Conservation (phyloP, 768 basidiomycete species). For the Mrakia gelida region DNA sequence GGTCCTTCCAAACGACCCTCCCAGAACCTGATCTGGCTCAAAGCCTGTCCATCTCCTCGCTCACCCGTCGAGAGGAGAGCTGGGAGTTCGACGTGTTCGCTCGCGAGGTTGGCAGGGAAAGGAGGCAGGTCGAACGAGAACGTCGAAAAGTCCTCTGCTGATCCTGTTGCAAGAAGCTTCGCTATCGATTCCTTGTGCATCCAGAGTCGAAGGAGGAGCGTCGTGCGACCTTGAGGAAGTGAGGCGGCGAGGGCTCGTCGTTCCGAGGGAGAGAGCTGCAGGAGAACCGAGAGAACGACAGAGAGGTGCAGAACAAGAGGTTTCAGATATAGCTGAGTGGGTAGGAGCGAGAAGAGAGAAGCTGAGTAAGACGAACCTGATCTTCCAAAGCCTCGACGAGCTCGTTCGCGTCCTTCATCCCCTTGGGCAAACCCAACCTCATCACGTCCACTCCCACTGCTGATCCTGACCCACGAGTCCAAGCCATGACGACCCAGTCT, state of each 20-base stretch:
- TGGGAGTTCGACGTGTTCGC: background rate
- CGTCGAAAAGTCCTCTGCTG: background rate
- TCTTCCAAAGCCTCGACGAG: slow-evolving; percentile 64
- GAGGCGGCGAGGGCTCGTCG: slow-evolving; percentile 41
- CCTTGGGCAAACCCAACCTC: slow-evolving; percentile 62
- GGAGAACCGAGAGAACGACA: background rate
- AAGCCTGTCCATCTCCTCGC: background rate
- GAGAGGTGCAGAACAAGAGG: background rate
- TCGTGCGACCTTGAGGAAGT: slow-evolving; percentile 46
- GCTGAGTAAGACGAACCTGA: slow-evolving; percentile 50
- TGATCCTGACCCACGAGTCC: background rate
- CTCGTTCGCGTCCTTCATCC: slow-evolving; percentile 52
- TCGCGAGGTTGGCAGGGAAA: background rate
- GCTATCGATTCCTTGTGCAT: slow-evolving; percentile 89
- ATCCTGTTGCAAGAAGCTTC: slow-evolving; percentile 63
- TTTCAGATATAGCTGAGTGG: background rate
- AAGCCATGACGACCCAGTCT: slow-evolving; percentile 64
- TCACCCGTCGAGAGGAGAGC: background rate
- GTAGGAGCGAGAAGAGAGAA: too few species aligned
- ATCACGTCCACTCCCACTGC: slow-evolving; percentile 73
- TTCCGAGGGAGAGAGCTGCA: slow-evolving; percentile 23
- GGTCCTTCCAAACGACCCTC: background rate
- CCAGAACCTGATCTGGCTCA: background rate
- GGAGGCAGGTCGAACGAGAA: background rate
- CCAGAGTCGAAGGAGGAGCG: slow-evolving; percentile 74